Conservation (phyloP, 2,329 filamentous ascomycete species). For the Rhynchosporium graminicola region DNA sequence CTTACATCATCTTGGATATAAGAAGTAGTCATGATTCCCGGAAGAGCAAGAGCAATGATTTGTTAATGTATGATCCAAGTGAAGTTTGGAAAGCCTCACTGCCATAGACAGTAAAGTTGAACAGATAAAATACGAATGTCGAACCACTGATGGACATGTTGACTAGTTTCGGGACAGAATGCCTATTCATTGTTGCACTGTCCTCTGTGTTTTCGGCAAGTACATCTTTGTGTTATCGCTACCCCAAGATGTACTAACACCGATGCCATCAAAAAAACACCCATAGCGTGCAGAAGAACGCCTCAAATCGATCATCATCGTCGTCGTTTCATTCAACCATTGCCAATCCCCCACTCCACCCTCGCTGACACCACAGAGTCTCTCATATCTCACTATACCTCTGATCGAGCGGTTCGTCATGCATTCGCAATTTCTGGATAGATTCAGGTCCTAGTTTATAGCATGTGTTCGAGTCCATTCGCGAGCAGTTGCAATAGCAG, state of each 20-base stretch:
- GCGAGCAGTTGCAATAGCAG: slow-evolving; percentile 86
- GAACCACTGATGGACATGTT: background rate
- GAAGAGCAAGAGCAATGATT: too few species aligned
- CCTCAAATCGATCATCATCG: slow-evolving; percentile 21
- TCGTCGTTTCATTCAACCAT: slow-evolving; percentile 10
- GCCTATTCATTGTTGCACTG: background rate
- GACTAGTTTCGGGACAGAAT: background rate
- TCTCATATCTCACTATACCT: background rate
- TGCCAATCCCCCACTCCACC: background rate
- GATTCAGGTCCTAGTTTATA: slow-evolving; percentile 33
- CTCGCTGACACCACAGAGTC: background rate
- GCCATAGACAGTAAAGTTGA: background rate
- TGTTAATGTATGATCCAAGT: too few species aligned
- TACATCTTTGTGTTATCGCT: too few species aligned
- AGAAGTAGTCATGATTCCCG: too few species aligned
- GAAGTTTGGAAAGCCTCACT: background rate
- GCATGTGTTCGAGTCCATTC: slow-evolving; percentile 73
- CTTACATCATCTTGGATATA: too few species aligned
- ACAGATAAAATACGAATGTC: background rate
- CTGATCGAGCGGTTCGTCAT: slow-evolving; percentile 14
- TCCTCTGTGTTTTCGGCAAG: slow-evolving; percentile 14
- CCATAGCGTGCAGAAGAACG: slow-evolving; percentile 16
- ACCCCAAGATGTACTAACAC: slow-evolving; percentile 19
- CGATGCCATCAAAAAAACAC: slow-evolving; percentile 17
- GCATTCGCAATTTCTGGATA: slow-evolving; percentile 3